phyloP scores from a whole-genome alignment of 2,329 filamentous ascomycete species.

The Cytospora piceae region DNA sequence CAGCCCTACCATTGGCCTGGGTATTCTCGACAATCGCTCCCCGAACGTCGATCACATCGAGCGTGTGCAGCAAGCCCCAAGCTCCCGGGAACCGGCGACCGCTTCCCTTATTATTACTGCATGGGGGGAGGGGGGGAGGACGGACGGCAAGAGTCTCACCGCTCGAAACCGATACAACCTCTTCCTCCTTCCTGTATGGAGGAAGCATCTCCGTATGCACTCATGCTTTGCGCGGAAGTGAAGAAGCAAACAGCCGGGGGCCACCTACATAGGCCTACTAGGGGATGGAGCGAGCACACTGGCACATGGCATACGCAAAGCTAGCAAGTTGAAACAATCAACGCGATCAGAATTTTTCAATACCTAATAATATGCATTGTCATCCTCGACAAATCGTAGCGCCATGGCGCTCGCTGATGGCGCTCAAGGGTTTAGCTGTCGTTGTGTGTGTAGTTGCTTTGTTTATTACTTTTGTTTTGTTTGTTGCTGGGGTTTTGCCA shows the following conservation, averaged over 20 bases:
- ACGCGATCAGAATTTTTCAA: not conserved
- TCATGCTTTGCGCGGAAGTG: slow-evolving; percentile 6
- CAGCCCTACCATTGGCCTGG: slow-evolving; percentile 28
- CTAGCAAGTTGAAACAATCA: slow-evolving; percentile 22
- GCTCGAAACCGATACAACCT: slow-evolving; percentile 10
- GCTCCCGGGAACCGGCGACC: slow-evolving; percentile 17
- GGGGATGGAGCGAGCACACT: too few relatives aligned
- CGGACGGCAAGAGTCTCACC: slow-evolving; percentile 7
- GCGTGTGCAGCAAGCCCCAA: not conserved
- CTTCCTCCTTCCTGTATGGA: slow-evolving; percentile 18
- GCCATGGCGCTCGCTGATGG: not conserved
- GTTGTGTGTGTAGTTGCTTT: slow-evolving; percentile 6
- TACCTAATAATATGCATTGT: too few relatives aligned
- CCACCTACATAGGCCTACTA: too few relatives aligned
- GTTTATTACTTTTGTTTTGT: too few relatives aligned
- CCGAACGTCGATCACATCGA: slow-evolving; percentile 23
- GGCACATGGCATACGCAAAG: not conserved
- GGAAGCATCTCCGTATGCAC: slow-evolving; percentile 2
- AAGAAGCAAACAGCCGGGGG: slow-evolving; percentile 19
- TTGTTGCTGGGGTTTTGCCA: too few relatives aligned
- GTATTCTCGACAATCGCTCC: slow-evolving; percentile 23
- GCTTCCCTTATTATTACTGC: not conserved
- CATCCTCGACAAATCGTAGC: slow-evolving; percentile 7
- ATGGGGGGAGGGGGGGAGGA: too few relatives aligned
- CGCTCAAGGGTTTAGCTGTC: not conserved